Evolutionary conservation across 2,329 filamentous ascomycete species (phyloP).

Genomic region (Rhexocercosporidium sp.): DNA sequence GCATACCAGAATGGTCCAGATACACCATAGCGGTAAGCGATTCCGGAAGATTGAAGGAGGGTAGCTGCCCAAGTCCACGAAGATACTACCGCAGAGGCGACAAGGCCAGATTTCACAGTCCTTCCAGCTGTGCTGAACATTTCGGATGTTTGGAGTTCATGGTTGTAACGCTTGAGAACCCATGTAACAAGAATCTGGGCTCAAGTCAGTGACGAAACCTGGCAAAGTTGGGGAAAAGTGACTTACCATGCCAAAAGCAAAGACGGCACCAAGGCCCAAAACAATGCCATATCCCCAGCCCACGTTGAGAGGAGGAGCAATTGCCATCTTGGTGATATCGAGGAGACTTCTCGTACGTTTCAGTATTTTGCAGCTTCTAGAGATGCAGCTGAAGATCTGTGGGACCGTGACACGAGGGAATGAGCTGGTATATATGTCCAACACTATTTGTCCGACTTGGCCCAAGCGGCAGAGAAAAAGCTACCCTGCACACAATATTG

Average conservation of each 20-base stretch:
- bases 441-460: neutral
- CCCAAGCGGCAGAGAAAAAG: neutral
- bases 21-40: conserved; percentile 79
- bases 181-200: conserved; percentile 43
- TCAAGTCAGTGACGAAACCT: neutral
- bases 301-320: conserved; percentile 40
- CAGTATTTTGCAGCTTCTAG: neutral
- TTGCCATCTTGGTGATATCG: conserved; percentile 35
- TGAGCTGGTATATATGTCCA: conserved; percentile 16
- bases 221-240: neutral
- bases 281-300: conserved; percentile 69
- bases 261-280: conserved; percentile 62
- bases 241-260: conserved; percentile 66
- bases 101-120: conserved; percentile 86
- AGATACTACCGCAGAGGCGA: conserved; percentile 87
- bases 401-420: conserved; percentile 10
- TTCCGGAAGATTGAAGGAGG: conserved; percentile 77
- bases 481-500: neutral
- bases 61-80: conserved; percentile 95
- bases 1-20: conserved; percentile 72
- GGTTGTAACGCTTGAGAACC: conserved; percentile 52
- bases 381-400: conserved; percentile 11
- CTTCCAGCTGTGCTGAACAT: conserved; percentile 91
- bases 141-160: conserved; percentile 87
- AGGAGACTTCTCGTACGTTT: conserved; percentile 10